Percentiles rank a stretch among this genome's conserved stretches.
These are phyloP conservation scores for Jacaranda mimosifolia DNA, from an alignment of 257 asterid genomes.

Conservation along the genomic window DNA sequence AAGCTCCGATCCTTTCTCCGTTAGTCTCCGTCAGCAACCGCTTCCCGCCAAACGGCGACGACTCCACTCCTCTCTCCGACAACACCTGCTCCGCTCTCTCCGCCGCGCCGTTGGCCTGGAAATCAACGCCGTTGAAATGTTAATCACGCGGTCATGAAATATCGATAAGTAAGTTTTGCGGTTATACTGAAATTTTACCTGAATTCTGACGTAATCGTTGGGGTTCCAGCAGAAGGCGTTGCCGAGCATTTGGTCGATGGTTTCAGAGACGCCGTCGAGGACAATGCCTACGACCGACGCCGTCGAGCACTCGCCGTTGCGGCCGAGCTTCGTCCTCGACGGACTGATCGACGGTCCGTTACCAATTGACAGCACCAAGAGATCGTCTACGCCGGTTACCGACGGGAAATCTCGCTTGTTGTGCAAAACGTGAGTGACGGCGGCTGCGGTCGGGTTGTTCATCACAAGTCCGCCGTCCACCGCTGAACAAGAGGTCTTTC, in stretches of 20 bases:
- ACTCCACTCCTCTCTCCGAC: slow-evolving; percentile 76
- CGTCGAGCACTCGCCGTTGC: slow-evolving; percentile 62
- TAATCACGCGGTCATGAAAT: slow-evolving; percentile 1
- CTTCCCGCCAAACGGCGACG: slow-evolving; percentile 97
- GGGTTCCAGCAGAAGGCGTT: slow-evolving; percentile 92
- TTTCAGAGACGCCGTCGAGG: slow-evolving; percentile 92
- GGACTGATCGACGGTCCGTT: slow-evolving; percentile 65
- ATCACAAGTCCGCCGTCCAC: slow-evolving; percentile 94
- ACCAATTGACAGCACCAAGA: slow-evolving; percentile 82
- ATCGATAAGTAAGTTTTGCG: neutral
- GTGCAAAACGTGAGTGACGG: slow-evolving; percentile 94
- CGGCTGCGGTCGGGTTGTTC: slow-evolving; percentile 98
- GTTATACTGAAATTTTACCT: slow-evolving; percentile 51
- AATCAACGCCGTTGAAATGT: slow-evolving; percentile 29
- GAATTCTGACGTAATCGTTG: slow-evolving; percentile 84
- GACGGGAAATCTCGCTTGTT: slow-evolving; percentile 89
- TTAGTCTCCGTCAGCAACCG: slow-evolving; percentile 87
- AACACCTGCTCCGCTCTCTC: slow-evolving; percentile 54
- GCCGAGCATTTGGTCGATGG: slow-evolving; percentile 85
- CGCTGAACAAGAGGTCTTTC: slow-evolving; percentile 80
- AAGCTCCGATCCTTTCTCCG: slow-evolving; percentile 69
- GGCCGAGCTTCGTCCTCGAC: slow-evolving; percentile 46
- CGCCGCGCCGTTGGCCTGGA: slow-evolving; percentile 63
- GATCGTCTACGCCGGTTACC: slow-evolving; percentile 82
- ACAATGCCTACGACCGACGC: slow-evolving; percentile 71